Conservation (phyloP, 768 basidiomycete genomes). For the Leucosporidium yakuticum region DNA sequence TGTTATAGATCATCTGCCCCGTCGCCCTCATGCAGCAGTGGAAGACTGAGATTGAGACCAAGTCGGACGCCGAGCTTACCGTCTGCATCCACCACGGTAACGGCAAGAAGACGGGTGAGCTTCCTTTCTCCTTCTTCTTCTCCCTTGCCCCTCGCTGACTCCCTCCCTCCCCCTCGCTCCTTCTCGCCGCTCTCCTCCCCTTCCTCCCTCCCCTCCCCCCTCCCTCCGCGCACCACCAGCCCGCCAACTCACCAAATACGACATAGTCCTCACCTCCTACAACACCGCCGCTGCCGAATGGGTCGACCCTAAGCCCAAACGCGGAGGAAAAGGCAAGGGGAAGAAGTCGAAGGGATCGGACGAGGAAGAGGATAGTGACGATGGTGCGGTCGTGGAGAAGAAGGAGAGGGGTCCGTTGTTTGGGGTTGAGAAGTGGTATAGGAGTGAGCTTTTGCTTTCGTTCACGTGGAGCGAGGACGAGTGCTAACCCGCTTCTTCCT, state of each 20-base stretch:
- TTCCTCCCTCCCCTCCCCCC: background rate
- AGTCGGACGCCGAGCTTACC: slow-evolving; percentile 57
- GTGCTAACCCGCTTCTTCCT: background rate
- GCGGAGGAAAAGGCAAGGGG: slow-evolving; percentile 46
- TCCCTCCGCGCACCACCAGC: background rate
- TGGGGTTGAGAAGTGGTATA: slow-evolving; percentile 76
- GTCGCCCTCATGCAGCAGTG: slow-evolving; percentile 84
- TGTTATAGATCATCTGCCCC: slow-evolving; percentile 71
- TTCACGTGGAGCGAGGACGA: background rate
- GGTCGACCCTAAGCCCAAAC: slow-evolving; percentile 50
- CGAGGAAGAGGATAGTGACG: slow-evolving; percentile 35
- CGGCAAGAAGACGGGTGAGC: slow-evolving; percentile 59
- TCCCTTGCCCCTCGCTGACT: background rate
- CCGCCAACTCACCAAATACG: slow-evolving; percentile 42
- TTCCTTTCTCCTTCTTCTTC: background rate
- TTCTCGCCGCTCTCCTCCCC: background rate
- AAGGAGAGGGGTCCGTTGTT: slow-evolving; percentile 58
- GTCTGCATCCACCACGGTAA: slow-evolving; percentile 80
- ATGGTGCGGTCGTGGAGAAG: slow-evolving; percentile 43
- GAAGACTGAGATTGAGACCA: slow-evolving; percentile 66
- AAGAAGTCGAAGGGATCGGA: slow-evolving; percentile 50
- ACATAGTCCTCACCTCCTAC: slow-evolving; percentile 80
- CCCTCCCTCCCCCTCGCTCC: background rate
- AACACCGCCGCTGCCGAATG: slow-evolving; percentile 75
- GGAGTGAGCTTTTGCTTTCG: slow-evolving; percentile 53